Evolutionary conservation across 2,329 filamentous ascomycete genomes (phyloP).

Genomic region (Exserohilum turcica): DNA sequence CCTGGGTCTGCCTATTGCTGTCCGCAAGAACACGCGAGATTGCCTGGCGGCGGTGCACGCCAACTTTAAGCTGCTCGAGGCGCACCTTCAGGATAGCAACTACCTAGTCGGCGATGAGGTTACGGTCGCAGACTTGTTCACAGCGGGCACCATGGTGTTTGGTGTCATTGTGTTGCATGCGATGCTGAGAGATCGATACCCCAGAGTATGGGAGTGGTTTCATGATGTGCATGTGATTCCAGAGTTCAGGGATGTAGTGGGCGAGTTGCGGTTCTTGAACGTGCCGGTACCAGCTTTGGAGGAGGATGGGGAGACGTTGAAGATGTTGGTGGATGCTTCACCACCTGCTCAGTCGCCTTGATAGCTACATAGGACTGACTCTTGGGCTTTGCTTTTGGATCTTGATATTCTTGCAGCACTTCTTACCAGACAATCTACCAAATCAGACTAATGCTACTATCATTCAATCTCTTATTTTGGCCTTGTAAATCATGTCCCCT

Average conservation of each 20-base stretch:
- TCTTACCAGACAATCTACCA: too few species aligned
- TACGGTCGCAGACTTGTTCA: background rate
- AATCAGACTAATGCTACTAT: too few species aligned
- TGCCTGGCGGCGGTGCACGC: background rate
- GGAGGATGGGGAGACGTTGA: background rate
- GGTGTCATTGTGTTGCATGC: background rate
- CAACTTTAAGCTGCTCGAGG: background rate
- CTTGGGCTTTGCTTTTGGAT: too few species aligned
- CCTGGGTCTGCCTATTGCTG: background rate
- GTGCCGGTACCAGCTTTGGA: background rate
- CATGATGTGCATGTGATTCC: background rate
- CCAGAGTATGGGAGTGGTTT: background rate
- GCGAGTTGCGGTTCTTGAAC: background rate
- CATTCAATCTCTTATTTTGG: too few species aligned
- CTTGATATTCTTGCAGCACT: too few species aligned
- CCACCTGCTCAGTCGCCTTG: background rate
- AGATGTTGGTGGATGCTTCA: background rate
- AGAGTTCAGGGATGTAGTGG: background rate
- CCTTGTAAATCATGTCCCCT: too few species aligned
- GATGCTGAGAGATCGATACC: background rate
- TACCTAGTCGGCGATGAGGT: background rate
- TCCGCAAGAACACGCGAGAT: background rate
- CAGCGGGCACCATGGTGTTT: background rate
- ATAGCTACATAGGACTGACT: background rate
- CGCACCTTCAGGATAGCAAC: background rate